A percentile compares a stretch with the other conserved stretches of the same genome.
These are phyloP conservation scores for Fusarium sp. DNA, from an alignment of 2,329 filamentous ascomycete genomes.

Conservation along the genomic window DNA sequence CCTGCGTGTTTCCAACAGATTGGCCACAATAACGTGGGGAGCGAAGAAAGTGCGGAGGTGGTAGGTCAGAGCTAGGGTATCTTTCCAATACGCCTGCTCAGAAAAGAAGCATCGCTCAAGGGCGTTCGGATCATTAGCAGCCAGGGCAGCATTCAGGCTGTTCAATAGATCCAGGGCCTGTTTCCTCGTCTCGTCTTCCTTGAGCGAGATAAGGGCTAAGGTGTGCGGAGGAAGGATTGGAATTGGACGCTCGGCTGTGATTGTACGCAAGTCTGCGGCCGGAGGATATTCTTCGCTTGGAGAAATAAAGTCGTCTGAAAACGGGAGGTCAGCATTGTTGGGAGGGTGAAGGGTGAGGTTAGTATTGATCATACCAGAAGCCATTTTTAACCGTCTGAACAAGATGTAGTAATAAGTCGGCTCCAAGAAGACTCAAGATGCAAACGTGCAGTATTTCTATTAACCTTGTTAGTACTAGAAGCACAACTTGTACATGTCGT, in stretches of 20 bases:
- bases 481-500: not conserved
- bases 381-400: not conserved
- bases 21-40: not conserved
- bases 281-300: conserved; percentile 5
- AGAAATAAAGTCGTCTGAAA: not conserved
- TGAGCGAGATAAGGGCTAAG: not conserved
- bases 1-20: not conserved
- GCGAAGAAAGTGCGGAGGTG: conserved; percentile 28
- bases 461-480: not conserved
- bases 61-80: conserved; percentile 26
- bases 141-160: conserved; percentile 10
- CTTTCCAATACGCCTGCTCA: conserved; percentile 33
- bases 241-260: conserved; percentile 18
- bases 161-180: not conserved
- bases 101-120: conserved; percentile 18
- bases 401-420: not conserved
- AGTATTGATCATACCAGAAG: not conserved
- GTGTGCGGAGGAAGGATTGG: not conserved
- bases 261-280: not conserved
- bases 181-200: not conserved
- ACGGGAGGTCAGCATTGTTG: not conserved
- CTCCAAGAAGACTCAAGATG: not conserved
- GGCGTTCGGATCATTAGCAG: not conserved
- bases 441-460: not conserved
- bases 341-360: not conserved